Evolutionary conservation across 257 asterid genomes (phyloP).

Genomic region (Scutellaria baicalensis): DNA sequence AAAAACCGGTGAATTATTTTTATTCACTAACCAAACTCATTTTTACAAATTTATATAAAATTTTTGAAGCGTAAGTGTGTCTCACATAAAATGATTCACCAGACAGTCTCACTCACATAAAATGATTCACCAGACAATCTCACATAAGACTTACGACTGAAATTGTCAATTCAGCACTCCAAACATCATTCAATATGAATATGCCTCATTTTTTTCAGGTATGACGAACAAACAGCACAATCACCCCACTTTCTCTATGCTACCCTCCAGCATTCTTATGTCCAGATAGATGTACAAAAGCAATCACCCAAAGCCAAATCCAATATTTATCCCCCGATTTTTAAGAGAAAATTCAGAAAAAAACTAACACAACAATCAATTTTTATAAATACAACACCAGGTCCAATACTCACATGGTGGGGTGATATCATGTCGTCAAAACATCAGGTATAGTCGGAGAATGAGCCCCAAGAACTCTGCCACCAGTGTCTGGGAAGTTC

Average conservation of each 20-base stretch:
- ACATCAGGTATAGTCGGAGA: slow-evolving; percentile 63
- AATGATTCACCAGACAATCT: too few species aligned
- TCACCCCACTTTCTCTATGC: not conserved
- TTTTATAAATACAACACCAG: not conserved
- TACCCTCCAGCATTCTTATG: not conserved
- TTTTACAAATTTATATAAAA: too few species aligned
- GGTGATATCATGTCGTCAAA: slow-evolving; percentile 47
- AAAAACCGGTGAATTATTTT: too few species aligned
- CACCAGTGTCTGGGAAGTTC: slow-evolving; percentile 80
- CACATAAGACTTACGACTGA: too few species aligned
- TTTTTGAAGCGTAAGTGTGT: too few species aligned
- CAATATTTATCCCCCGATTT: not conserved
- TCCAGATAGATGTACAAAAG: not conserved
- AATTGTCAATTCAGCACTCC: not conserved
- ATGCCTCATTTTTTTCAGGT: not conserved
- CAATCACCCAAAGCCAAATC: slow-evolving; percentile 4
- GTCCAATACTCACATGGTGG: not conserved
- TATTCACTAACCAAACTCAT: too few species aligned
- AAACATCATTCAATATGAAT: not conserved
- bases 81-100: too few species aligned
- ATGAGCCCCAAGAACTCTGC: slow-evolving; percentile 65
- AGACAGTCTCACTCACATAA: too few species aligned
- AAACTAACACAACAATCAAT: not conserved
- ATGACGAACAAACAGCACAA: not conserved
- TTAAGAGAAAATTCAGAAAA: not conserved